A percentile compares a stretch with the other conserved stretches of the same genome.
phyloP scores from a whole-genome alignment of 2,329 filamentous ascomycete genomes.

The Thermothelomyces thermophilus region DNA sequence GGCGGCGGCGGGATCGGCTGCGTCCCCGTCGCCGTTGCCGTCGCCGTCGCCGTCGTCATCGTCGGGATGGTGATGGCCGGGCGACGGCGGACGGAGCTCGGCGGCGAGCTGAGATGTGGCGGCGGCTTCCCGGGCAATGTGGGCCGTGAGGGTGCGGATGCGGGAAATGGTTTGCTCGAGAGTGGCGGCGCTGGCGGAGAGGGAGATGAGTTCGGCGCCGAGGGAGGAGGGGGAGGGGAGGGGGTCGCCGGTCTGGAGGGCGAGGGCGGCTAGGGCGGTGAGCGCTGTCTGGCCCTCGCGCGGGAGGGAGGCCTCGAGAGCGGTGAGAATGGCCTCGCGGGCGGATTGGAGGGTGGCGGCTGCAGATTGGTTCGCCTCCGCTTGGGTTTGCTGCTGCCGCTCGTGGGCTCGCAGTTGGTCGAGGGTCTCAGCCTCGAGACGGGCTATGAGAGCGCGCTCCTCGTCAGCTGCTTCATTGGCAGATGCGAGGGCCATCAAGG shows the following conservation, averaged over 20 bases:
- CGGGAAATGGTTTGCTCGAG: constrained; percentile 51
- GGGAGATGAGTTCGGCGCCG: constrained; percentile 45
- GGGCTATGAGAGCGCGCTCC: constrained; percentile 51
- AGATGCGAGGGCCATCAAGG: constrained; percentile 64
- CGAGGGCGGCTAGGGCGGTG: constrained; percentile 49
- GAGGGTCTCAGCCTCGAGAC: constrained; percentile 54
- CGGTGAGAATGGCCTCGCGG: constrained; percentile 41
- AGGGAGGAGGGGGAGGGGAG: constrained; percentile 44
- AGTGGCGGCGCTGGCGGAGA: constrained; percentile 48
- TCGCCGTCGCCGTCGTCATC: background rate
- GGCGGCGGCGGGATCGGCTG: no score
- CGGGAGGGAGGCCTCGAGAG: constrained; percentile 49
- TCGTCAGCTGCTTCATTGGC: constrained; percentile 75
- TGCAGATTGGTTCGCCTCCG: background rate
- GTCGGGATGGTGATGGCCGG: no score
- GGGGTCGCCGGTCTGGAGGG: constrained; percentile 44
- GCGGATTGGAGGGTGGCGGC: constrained; percentile 23
- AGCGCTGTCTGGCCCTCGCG: constrained; percentile 50
- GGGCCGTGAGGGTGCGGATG: constrained; percentile 48
- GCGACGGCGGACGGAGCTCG: constrained; percentile 47
- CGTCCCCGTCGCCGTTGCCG: background rate
- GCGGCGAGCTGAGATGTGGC: constrained; percentile 34
- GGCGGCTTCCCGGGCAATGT: constrained; percentile 47
- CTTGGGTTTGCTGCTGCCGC: constrained; percentile 19
- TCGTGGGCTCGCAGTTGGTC: constrained; percentile 42